phyloP scores from a whole-genome alignment of 2,329 filamentous ascomycete species.

The Colletotrichum sansevieriae region DNA sequence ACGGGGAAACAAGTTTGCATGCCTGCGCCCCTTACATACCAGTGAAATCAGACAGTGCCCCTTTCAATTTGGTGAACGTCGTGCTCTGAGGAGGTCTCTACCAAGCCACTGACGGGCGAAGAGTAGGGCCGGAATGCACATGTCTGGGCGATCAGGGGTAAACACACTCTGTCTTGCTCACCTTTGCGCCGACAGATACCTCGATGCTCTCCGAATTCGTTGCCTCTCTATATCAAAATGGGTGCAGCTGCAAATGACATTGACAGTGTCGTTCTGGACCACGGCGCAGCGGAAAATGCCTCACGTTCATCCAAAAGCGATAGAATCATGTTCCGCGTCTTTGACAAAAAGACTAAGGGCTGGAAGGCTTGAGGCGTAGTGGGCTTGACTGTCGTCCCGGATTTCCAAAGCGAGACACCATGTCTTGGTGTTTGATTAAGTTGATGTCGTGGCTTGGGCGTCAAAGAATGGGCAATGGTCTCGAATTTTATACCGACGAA shows the following conservation, averaged over 20 bases:
- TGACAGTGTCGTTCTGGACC: neutral
- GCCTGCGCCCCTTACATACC: conserved; percentile 20
- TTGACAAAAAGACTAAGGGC: conserved; percentile 13
- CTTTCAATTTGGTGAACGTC: neutral
- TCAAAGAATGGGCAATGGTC: conserved; percentile 22
- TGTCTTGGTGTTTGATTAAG: conserved; percentile 26
- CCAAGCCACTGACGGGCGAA: conserved; percentile 16
- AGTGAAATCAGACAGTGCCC: neutral
- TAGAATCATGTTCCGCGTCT: neutral
- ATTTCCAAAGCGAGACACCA: conserved; percentile 10
- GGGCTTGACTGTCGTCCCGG: neutral
- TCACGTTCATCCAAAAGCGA: conserved; percentile 22
- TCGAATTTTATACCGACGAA: conserved; percentile 8
- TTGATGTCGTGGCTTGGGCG: conserved; percentile 19
- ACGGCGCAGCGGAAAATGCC: neutral
- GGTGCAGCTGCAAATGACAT: neutral
- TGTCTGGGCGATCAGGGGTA: conserved; percentile 26
- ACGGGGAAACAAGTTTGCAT: conserved; percentile 8
- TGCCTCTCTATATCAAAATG: neutral
- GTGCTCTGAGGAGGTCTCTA: neutral
- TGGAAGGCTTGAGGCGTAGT: conserved; percentile 8
- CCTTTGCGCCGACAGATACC: neutral
- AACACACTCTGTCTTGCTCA: neutral
- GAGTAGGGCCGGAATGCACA: conserved; percentile 8
- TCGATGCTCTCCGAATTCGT: neutral